phyloP scores from a whole-genome alignment of 805 yeast genomes.

The Candida nanaspora region DNA sequence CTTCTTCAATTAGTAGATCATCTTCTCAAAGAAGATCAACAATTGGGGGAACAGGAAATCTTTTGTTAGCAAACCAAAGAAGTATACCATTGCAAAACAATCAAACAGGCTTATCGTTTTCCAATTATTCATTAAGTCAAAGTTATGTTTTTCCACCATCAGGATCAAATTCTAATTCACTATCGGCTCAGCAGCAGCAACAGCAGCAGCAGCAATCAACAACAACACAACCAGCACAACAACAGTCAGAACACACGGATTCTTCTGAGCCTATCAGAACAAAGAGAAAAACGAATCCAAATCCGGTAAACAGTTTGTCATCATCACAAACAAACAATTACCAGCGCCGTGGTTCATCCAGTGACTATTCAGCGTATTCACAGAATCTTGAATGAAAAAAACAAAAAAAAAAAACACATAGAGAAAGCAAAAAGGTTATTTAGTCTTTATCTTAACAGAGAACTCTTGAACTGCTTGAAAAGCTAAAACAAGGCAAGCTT shows the following conservation, averaged over 20 bases:
- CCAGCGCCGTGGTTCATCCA: too few relatives aligned
- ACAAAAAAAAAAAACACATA: too few relatives aligned
- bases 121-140: background rate
- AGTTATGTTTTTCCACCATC: conserved; percentile 2
- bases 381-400: too few relatives aligned
- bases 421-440: too few relatives aligned
- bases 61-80: background rate
- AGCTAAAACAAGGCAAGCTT: too few relatives aligned
- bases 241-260: background rate
- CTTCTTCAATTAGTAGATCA: conserved; percentile 14
- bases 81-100: background rate
- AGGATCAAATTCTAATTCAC: conserved; percentile 3
- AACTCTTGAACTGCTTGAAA: too few relatives aligned
- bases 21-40: conserved; percentile 21
- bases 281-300: background rate
- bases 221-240: too few relatives aligned
- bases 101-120: background rate
- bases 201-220: background rate
- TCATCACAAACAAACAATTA: background rate
- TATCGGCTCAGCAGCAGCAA: conserved; percentile 3
- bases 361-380: too few relatives aligned
- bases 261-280: background rate
- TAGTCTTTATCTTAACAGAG: too few relatives aligned
- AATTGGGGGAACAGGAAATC: conserved; percentile 7
- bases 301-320: background rate